phyloP scores from a whole-genome alignment of 768 basidiomycete species.

The Lactifluus volemus region DNA sequence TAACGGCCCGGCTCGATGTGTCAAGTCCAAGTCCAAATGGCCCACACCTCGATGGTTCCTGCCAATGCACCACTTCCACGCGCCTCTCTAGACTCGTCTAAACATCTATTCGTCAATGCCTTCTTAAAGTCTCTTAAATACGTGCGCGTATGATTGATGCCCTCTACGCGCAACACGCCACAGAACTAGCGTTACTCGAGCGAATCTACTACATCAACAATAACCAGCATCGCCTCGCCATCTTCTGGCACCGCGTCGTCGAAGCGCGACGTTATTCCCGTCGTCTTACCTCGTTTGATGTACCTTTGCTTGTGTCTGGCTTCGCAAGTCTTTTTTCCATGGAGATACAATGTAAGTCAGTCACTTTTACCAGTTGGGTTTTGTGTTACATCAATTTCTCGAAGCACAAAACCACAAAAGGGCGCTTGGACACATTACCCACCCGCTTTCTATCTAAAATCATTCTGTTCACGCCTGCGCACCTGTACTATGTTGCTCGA shows the following conservation, averaged over 20 bases:
- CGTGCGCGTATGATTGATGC: constrained; percentile 45
- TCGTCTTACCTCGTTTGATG: constrained; percentile 24
- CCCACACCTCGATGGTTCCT: not conserved
- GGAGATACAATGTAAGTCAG: constrained; percentile 33
- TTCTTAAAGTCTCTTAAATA: constrained; percentile 52
- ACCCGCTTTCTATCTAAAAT: constrained; percentile 27
- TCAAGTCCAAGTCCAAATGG: too few relatives aligned
- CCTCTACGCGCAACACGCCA: constrained; percentile 32
- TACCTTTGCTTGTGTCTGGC: constrained; percentile 23
- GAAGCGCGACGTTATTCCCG: constrained; percentile 52
- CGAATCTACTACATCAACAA: constrained; percentile 71
- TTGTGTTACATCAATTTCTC: not conserved
- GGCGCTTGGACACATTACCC: constrained; percentile 61
- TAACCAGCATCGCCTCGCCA: constrained; percentile 61
- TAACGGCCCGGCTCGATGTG: too few relatives aligned
- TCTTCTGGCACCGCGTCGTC: constrained; percentile 60
- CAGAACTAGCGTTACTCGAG: constrained; percentile 53
- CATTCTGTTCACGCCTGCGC: constrained; percentile 30
- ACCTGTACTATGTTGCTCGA: constrained; percentile 33
- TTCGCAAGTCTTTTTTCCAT: constrained; percentile 45
- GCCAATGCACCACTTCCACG: constrained; percentile 4
- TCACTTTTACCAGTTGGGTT: not conserved
- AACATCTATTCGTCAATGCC: constrained; percentile 38
- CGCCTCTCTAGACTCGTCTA: constrained; percentile 18
- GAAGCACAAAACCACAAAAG: constrained; percentile 44